Evolutionary conservation across 306 rosid genomes (phyloP), one percentile per base, ranked within the genome.

Genomic region (Casuarina equisetifolia): DNA sequence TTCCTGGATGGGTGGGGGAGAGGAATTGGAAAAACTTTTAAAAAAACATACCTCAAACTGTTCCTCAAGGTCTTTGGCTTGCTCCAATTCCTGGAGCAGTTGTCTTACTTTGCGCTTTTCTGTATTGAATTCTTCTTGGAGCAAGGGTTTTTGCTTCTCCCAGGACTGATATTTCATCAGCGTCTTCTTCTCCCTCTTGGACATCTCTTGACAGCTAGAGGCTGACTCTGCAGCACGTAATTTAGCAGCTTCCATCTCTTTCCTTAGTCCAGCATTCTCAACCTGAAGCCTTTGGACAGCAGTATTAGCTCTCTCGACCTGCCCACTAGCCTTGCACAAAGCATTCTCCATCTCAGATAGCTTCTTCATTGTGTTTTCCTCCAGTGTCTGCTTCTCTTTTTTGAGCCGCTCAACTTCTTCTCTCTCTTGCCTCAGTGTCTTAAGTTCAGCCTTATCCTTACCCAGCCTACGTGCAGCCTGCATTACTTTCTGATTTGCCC

Each of bases 401-500:
- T 87, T 91, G 73, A 89, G 84, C 44, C 96, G 94, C 39, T 95
- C 97, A 63, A 88, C 91, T 80, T 95, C 98, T 46, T 95, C 98
- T 82, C 87, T 90, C 86, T 95, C 98, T 87, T 87, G 90, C 75
- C 90, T 91, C 55, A 95, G 83, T 48, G 85, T 82, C 88, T 86
- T 92, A 8, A 92, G 96, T 76, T 92, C 96, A 43, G 86, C 91
- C 82, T 88, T 95, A 82, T 95, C 97, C 88, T 91, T 92, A 74
- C 97, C 76, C 81, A 95, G 86, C 79, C 97, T 85, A 76, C 92
- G 88, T 50, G 98, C 97, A 78, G 97, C 97, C 83, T 95, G 97
- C 98, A 92, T 91, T 69, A 95, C 93, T 87, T 92, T 95, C 82
- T 92, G 97, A 77, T 95, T 92, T 51, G 91, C 97, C 97, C 97